Evolutionary conservation across 2,329 filamentous ascomycete species (phyloP), one percentile per base, ranked within the genome.

Genomic region (Microascus cirrosus): DNA sequence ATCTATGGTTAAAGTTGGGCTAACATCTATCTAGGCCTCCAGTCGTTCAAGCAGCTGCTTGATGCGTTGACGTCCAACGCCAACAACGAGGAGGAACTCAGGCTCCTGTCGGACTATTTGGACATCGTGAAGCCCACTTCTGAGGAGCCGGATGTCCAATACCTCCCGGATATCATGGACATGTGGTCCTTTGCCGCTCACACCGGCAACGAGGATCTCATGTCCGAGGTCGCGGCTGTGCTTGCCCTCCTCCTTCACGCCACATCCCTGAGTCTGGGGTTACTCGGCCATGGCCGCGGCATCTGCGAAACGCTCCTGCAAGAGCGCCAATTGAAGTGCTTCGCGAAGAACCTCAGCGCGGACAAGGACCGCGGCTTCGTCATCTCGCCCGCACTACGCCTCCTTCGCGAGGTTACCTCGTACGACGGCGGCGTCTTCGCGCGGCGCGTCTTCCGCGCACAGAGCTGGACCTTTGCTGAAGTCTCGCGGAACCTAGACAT

Each of bases 351-450:
- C 60, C 73, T 97, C 20, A 86, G 89, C 3, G 84, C 89, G 0
- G 86, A 89, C 25, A 92, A 90, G 70, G 80, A 84, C 54, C 96
- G 95, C 67, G 90, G 91, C 45, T 90, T 89, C 70, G 76, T 97
- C 59, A 92, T 96, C 60, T 94, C 90, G 2, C 93, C 94, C 1
- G 92, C 89, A 25, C 74, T 99, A 59, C 85, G 93, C 59, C 74
- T 99, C 56, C 79, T 99, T 60, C 89, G 86, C 56, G 93, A 99
- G 71, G 80, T 92, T n/a, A 83, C 90, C 18, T 84, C 79, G 58
- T 87, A 96, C 62, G 92, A 97, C 70, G 91, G 91, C 18, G 95
- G 94, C 15, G 82, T 84, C 50, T 79, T 91, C 58, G 90, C 92
- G 32, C 85, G 83, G 63, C 79, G 85, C 53, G 78, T 96, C 36